phyloP scores from a whole-genome alignment of 768 basidiomycete species.

The Suillus ampliporus region DNA sequence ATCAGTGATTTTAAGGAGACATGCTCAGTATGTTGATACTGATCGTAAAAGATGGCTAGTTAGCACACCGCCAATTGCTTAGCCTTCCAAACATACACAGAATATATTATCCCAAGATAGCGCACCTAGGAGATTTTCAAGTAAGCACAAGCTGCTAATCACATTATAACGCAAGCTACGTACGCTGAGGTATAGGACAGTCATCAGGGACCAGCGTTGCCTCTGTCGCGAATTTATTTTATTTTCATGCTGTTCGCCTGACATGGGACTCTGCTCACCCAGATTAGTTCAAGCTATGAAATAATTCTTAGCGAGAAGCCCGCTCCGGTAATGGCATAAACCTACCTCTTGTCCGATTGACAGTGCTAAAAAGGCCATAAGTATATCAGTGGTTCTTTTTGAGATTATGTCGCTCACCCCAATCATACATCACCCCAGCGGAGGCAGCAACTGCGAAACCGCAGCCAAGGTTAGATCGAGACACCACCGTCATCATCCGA shows the following conservation, averaged over 20 bases:
- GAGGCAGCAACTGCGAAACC: not conserved
- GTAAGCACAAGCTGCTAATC: not conserved
- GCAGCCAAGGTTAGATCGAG: not conserved
- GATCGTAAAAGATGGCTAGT: not conserved
- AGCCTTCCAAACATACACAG: not conserved
- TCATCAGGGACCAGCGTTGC: not conserved
- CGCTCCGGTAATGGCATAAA: not conserved
- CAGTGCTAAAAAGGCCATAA: not conserved
- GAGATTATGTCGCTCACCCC: not conserved
- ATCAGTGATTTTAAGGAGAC: not conserved
- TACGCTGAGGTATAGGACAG: not conserved
- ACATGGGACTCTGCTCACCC: not conserved
- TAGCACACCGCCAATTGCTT: not conserved
- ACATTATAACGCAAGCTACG: not conserved
- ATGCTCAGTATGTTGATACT: not conserved
- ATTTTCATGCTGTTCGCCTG: not conserved
- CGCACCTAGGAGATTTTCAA: not conserved
- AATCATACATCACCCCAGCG: not conserved
- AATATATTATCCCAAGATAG: constrained; percentile 1
- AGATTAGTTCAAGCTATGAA: not conserved
- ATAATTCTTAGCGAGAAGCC: not conserved
- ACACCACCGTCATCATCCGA: not conserved
- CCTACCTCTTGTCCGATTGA: not conserved
- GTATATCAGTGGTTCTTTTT: not conserved
- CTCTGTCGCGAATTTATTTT: not conserved